Conservation (phyloP, 2,329 filamentous ascomycete species). For the Chaetothyriales sp. region DNA sequence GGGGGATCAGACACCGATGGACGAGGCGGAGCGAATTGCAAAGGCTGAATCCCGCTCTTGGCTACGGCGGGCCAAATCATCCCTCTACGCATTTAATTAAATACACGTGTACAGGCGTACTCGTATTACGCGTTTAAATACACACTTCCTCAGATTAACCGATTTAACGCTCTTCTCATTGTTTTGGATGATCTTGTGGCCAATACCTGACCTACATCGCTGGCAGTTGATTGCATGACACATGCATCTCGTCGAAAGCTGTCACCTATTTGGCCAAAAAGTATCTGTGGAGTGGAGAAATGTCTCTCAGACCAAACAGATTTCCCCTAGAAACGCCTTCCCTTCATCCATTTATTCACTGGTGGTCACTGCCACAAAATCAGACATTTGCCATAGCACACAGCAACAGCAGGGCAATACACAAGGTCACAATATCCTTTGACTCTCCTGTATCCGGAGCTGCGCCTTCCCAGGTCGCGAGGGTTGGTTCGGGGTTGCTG, state of each 20-base stretch:
- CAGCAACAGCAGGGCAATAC: background rate
- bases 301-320: background rate
- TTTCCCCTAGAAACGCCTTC: background rate
- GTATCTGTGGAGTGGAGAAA: background rate
- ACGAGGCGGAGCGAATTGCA: background rate
- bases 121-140: no score
- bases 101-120: no score
- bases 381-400: background rate
- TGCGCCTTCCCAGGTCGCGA: conserved; percentile 4
- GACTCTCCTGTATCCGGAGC: background rate
- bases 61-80: no score
- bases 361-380: background rate
- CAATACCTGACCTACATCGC: no score
- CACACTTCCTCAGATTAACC: no score
- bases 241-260: background rate
- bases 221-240: no score
- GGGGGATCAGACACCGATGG: background rate
- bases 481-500: conserved; percentile 4
- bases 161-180: no score
- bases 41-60: no score
- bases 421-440: background rate
- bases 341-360: no score
- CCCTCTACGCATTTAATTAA: no score
- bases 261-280: background rate
- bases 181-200: no score